These are phyloP conservation scores for Pleurotus ostreatus DNA, from an alignment of 768 basidiomycete species.

Conservation along the genomic window DNA sequence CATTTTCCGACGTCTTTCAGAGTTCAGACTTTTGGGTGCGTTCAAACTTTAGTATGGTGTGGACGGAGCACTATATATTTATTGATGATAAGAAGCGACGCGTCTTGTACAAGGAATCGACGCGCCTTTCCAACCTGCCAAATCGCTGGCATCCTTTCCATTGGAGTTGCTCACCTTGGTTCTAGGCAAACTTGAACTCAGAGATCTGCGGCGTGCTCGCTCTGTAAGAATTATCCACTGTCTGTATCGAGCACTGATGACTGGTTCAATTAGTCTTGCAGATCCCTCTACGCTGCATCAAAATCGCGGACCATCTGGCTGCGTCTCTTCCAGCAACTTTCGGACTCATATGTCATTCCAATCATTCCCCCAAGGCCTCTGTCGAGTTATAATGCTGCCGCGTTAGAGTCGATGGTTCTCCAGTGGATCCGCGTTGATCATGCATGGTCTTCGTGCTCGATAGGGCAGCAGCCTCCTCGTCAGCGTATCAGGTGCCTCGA, in stretches of 20 bases:
- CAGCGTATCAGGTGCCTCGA: background rate
- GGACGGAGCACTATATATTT: too few relatives aligned
- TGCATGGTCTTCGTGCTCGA: background rate
- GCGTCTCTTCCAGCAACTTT: background rate
- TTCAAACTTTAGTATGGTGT: too few relatives aligned
- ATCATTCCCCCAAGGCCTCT: background rate
- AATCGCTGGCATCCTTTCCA: background rate
- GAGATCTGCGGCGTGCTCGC: background rate
- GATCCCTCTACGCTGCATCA: background rate
- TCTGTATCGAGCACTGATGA: background rate
- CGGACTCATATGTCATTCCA: background rate
- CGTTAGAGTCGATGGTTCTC: background rate
- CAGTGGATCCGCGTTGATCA: background rate
- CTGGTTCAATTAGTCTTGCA: background rate
- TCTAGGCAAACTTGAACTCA: background rate
- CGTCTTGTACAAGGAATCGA: too few relatives aligned
- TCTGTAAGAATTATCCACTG: background rate
- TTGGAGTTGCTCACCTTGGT: background rate
- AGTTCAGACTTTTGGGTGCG: too few relatives aligned
- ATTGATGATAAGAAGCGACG: too few relatives aligned
- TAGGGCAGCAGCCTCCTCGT: background rate
- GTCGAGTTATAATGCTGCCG: background rate
- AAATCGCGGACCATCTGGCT: background rate
- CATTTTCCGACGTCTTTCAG: too few relatives aligned
- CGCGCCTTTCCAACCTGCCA: too few relatives aligned